These are phyloP conservation scores for Suillus paluster DNA, from an alignment of 768 basidiomycete genomes.

Conservation along the genomic window DNA sequence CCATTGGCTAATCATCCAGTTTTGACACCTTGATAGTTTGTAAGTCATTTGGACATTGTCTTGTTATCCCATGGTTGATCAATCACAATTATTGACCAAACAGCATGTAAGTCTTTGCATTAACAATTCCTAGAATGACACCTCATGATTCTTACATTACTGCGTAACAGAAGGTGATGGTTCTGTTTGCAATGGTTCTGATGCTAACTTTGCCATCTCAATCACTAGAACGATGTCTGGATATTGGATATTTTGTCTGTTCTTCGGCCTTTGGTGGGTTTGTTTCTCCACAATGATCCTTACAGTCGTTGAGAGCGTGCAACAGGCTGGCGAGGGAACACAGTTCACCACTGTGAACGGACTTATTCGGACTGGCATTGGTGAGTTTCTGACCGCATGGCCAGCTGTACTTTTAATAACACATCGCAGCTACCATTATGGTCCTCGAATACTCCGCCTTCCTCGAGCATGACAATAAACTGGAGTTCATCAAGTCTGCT, in stretches of 20 bases:
- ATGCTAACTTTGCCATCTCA: neutral
- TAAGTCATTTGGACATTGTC: neutral
- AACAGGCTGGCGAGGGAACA: neutral
- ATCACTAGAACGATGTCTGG: rapidly evolving
- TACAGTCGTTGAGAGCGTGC: neutral
- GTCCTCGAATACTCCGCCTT: neutral
- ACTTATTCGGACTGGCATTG: neutral
- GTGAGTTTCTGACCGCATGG: neutral
- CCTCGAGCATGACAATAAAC: neutral
- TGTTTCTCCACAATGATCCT: neutral
- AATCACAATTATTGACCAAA: neutral
- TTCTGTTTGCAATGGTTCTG: neutral
- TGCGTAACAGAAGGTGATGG: neutral
- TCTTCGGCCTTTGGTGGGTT: neutral
- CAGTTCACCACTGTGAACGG: neutral
- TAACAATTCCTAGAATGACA: neutral
- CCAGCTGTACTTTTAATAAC: neutral
- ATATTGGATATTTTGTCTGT: rapidly evolving
- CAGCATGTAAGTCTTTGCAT: neutral
- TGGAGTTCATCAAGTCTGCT: neutral
- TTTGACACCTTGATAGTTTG: neutral
- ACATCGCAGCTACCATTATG: neutral
- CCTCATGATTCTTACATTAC: neutral
- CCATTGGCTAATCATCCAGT: neutral
- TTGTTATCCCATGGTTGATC: no score